These are phyloP conservation scores for Hapsidospora chrysogenum DNA, from an alignment of 495 filamentous ascomycete genomes.

Conservation along the genomic window DNA sequence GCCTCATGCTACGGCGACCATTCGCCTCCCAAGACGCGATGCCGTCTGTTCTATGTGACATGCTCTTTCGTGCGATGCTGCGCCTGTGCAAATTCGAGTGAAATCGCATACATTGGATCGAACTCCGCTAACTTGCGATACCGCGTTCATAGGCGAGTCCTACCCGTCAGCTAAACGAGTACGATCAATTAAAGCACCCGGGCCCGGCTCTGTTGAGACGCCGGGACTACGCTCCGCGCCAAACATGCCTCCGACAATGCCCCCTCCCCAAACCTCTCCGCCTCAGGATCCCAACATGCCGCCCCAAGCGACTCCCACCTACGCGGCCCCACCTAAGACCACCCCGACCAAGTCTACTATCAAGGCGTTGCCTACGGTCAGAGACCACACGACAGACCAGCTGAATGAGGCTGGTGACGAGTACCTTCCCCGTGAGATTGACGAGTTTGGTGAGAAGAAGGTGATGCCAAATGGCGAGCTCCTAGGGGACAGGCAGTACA, in stretches of 20 bases:
- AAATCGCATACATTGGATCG: no score
- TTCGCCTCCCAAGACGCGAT: not conserved
- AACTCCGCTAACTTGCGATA: no score
- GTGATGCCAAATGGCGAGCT: slow-evolving; percentile 69
- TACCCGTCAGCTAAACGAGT: slow-evolving; percentile 65
- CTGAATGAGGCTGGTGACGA: slow-evolving; percentile 85
- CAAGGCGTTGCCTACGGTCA: slow-evolving; percentile 88
- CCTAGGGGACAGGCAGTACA: slow-evolving; percentile 70
- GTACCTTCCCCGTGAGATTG: slow-evolving; percentile 85
- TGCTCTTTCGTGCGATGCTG: slow-evolving; percentile 19
- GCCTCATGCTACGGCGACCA: slow-evolving; percentile 4
- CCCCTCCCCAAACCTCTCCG: slow-evolving; percentile 62
- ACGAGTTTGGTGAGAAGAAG: slow-evolving; percentile 88
- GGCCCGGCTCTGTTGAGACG: slow-evolving; percentile 26
- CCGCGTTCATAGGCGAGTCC: slow-evolving; percentile 29
- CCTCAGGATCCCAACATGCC: slow-evolving; percentile 51
- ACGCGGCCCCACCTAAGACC: slow-evolving; percentile 59
- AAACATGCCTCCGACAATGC: slow-evolving; percentile 29
- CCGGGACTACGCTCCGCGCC: slow-evolving; percentile 34
- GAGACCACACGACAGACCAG: slow-evolving; percentile 96
- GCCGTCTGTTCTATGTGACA: slow-evolving; percentile 6
- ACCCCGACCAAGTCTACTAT: slow-evolving; percentile 82
- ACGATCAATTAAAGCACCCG: slow-evolving; percentile 57
- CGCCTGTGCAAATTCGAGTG: slow-evolving; percentile 9
- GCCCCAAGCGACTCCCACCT: slow-evolving; percentile 30